These are phyloP conservation scores for Pseudopyrenochaeta lycopersici DNA, from an alignment of 2,329 filamentous ascomycete species.

Conservation along the genomic window DNA sequence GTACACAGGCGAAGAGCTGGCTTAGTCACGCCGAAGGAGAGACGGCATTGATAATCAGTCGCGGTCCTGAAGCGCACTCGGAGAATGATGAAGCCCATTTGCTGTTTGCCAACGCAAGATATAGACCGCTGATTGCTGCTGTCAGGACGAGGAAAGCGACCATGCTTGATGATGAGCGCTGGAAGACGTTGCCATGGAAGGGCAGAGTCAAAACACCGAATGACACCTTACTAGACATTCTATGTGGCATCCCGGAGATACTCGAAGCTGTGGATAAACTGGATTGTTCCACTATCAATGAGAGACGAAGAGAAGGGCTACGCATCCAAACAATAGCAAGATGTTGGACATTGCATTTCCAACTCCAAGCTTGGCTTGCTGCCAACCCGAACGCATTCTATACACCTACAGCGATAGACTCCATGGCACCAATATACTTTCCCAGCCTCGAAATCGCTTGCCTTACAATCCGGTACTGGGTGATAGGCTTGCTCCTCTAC, in stretches of 20 bases:
- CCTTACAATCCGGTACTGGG: conserved; percentile 36
- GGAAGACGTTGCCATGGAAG: conserved; percentile 50
- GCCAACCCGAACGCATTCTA: conserved; percentile 21
- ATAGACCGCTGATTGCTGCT: conserved; percentile 25
- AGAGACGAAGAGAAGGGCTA: conserved; percentile 7
- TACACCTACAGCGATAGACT: conserved; percentile 13
- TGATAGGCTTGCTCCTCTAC: conserved; percentile 31
- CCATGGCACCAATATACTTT: conserved; percentile 21
- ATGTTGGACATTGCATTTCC: conserved; percentile 29
- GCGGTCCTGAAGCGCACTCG: conserved; percentile 26
- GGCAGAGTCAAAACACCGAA: conserved; percentile 41
- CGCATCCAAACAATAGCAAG: conserved; percentile 14
- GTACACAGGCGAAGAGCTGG: conserved; percentile 37
- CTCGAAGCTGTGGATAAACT: conserved; percentile 40
- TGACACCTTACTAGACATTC: conserved; percentile 46
- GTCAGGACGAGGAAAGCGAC: conserved; percentile 49
- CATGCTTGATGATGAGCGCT: conserved; percentile 39
- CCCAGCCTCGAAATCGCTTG: conserved; percentile 24
- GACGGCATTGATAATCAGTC: conserved; percentile 27
- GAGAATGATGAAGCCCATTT: conserved; percentile 25
- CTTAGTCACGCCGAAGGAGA: conserved; percentile 40
- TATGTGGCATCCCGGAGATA: conserved; percentile 42
- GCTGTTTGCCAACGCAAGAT: conserved; percentile 35
- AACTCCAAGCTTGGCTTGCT: conserved; percentile 28
- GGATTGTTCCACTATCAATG: neutral